Evolutionary conservation across 371 early-diverging fungal species (phyloP), one percentile per base, ranked within the genome.

Genomic region (Apophysomyces trapeziformis): DNA sequence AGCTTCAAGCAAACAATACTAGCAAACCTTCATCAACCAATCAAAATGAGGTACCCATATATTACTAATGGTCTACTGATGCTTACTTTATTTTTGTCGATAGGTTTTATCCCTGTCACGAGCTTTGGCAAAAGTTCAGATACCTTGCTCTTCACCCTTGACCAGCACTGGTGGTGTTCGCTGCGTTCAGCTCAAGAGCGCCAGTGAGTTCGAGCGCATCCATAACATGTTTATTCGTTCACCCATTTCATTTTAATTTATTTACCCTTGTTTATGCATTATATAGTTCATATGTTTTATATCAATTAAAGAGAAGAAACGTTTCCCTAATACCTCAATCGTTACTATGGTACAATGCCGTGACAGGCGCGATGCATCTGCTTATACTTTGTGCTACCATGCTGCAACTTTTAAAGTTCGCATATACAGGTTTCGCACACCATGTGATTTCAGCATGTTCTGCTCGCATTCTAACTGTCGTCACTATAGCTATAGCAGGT

Each of bases 131-230:
- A 76, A 76, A 65, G 58, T 79, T 3, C 68, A 74, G 38, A 65
- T 79, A 61, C 79, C 79, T 41, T 36, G 26, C n/a, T 18, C 38
- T 43, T 44, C 61, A 16, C 36, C 36, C 57, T 32, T 38, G 21
- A 65, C 37, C 12, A 35, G 50, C 38, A 32, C 57, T 9, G 65
- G 38, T 50, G 56, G 67, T 8, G 13, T 61, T 21, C 47, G 64
- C 41, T 65, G 70, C 32, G 54, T 77, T 43, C 72, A 74, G 56
- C 66, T 77, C 38, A 58, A 66, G 21, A 77, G 74, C 39, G 57
- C 71, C 35, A 59, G 57, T 8, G 77, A 77, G 63, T 77, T 77
- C 57, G 72, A 77, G 59, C 66, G 71, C 18, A 74, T 77, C 38
- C 77, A 77, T 46, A 66, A 39, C 37, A 43, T 68, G n/a, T 75